Base-by-base conservation (phyloP, 2,329 filamentous ascomycete genomes). In the Gremmenia infestans region DNA sequence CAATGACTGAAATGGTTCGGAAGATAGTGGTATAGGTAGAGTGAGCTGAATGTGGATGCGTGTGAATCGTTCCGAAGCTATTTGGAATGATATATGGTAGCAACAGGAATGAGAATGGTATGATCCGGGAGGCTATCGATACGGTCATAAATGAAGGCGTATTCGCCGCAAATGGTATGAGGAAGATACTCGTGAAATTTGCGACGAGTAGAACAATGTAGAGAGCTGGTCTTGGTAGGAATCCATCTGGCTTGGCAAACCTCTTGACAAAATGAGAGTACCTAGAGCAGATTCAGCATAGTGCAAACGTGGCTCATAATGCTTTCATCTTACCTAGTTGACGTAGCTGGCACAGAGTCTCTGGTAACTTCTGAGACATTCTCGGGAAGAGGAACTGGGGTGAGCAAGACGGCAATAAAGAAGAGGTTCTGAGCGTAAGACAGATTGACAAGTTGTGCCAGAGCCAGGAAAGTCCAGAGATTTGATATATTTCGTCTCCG, bases 391-490 rank as follows among this genome's bases (percentile, higher is more conserved):
- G 80, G 78, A 5, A 78, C 67, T 1, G 81, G 81, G 0, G 79
- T 82, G 25, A 84, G 74, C 9, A 85, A 71, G 28, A 86, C 71
- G 7, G 80, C 77, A 9, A 85, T 65, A 64, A 81, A 84, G 71
- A 87, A 87, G 32, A 87, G 70, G 61, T 83, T 86, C 68, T 83
- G 79, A 2, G 82, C 81, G 62, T 81, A 85, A 0, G 81, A 83
- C 11, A 87, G 70, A 54, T 77, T 81, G 52, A 85, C 77, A 5
- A 83, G 72, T 52, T 86, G 81, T 15, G 78, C 78, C n/a, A 87
- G 70, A 14, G 77, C 68, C 56, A 85, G 74, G 61, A 85, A 86
- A 2, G 79, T 76, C 68, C 79, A 78, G 1, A 81, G 70, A 51
- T 77, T 71, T 0, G 79, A 76, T 11, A 87, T 78, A 17, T 77